phyloP scores from a whole-genome alignment of 2,329 filamentous ascomycete species.

The Lachnellula occidentalis region DNA sequence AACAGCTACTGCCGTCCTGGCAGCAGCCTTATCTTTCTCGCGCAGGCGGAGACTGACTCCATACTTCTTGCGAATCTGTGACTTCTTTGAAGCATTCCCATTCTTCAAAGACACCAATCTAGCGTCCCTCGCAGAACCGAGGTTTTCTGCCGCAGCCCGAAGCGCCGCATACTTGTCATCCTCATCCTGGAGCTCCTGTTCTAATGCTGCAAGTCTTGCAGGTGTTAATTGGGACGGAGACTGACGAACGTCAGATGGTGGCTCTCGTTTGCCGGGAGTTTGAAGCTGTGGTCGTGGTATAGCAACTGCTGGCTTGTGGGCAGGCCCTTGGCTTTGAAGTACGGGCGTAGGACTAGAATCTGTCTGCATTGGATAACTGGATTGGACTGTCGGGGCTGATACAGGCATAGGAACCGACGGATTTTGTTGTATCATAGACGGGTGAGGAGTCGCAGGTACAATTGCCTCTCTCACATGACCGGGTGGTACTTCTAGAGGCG shows the following conservation, averaged over 20 bases:
- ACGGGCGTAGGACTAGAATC: not conserved
- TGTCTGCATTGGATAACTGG: not conserved
- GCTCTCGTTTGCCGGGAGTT: conserved; percentile 2
- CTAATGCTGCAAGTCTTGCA: conserved; percentile 13
- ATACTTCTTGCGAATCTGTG: conserved; percentile 23
- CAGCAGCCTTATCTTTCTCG: conserved; percentile 22
- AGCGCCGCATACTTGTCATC: conserved; percentile 12
- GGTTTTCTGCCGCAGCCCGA: conserved; percentile 7
- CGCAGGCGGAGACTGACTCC: conserved; percentile 27
- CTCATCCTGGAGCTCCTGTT: conserved; percentile 18
- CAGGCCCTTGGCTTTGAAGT: not conserved
- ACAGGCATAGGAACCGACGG: not conserved
- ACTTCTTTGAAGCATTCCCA: conserved; percentile 24
- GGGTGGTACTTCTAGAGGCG: not conserved
- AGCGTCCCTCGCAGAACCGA: conserved; percentile 6
- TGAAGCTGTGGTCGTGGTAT: conserved; percentile 2
- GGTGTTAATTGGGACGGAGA: conserved; percentile 22
- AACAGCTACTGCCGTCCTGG: not conserved
- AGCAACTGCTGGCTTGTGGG: not conserved
- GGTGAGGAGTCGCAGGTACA: not conserved
- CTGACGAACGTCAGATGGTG: conserved; percentile 10
- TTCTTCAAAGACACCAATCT: conserved; percentile 22
- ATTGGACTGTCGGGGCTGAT: not conserved
- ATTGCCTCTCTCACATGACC: not conserved
- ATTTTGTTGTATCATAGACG: not conserved